Evolutionary conservation across 345 rosid species (phyloP).

Genomic region (Eucalyptus sideroxylon): DNA sequence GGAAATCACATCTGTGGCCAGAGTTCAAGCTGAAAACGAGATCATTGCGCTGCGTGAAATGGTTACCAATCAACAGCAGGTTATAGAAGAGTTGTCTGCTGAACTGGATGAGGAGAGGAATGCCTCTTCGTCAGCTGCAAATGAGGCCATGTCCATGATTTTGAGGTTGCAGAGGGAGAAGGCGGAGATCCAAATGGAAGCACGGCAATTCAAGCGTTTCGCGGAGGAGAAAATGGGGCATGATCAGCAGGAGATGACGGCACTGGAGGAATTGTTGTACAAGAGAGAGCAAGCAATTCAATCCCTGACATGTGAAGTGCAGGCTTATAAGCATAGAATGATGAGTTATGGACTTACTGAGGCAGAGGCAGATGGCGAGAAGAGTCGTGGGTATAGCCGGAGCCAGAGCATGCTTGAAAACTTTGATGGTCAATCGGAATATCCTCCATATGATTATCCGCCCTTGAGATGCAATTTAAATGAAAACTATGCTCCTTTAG

Average conservation of each 20-base stretch:
- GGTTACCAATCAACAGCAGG: constrained; percentile 57
- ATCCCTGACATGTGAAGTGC: constrained; percentile 69
- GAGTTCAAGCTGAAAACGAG: constrained; percentile 78
- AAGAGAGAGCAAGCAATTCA: constrained; percentile 87
- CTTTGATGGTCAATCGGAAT: constrained; percentile 30
- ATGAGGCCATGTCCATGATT: constrained; percentile 98
- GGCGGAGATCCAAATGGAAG: constrained; percentile 91
- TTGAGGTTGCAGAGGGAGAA: constrained; percentile 92
- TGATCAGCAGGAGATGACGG: constrained; percentile 74
- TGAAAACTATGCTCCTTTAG: constrained; percentile 36
- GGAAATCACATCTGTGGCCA: constrained; percentile 37
- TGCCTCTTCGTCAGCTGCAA: constrained; percentile 90
- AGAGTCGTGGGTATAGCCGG: constrained; percentile 10
- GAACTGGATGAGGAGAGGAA: constrained; percentile 96
- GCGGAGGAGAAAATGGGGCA: constrained; percentile 90
- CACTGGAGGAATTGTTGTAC: constrained; percentile 71
- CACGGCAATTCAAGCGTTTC: constrained; percentile 82
- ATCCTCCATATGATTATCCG: constrained; percentile 56
- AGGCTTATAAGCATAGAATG: constrained; percentile 94
- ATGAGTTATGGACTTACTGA: constrained; percentile 82
- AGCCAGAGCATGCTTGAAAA: constrained; percentile 33
- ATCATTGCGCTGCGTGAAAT: constrained; percentile 62
- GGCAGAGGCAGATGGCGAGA: constrained; percentile 56
- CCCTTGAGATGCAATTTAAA: constrained; percentile 63
- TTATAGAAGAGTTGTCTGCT: constrained; percentile 47